Evolutionary conservation across 2,329 filamentous ascomycete genomes (phyloP).

Genomic region (Fusarium sulawesiense): DNA sequence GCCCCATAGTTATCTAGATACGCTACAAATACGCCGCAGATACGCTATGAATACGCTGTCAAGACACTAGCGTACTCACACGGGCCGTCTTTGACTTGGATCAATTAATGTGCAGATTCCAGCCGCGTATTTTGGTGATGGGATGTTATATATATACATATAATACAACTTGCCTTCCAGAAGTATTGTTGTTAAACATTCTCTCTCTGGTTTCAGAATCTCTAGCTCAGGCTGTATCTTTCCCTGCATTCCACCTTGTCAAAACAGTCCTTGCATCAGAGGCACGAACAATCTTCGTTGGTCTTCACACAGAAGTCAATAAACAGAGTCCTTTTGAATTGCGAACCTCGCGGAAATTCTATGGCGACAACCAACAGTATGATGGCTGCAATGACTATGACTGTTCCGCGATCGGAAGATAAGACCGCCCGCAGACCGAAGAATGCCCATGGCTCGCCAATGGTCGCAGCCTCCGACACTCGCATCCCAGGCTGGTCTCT

Average conservation of each 20-base stretch:
- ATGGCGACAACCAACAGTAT: too few species aligned
- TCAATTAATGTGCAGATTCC: too few species aligned
- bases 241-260: fast-evolving
- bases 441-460: fast-evolving
- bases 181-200: fast-evolving
- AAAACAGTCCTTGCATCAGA: neutral
- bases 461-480: fast-evolving
- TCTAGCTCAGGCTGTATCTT: neutral
- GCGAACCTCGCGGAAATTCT: fast-evolving
- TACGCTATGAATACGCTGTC: too few species aligned
- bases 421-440: fast-evolving
- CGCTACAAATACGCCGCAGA: neutral
- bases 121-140: too few species aligned
- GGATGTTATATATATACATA: too few species aligned
- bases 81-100: fast-evolving
- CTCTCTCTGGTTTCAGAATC: neutral
- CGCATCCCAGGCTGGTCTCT: neutral
- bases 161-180: too few species aligned
- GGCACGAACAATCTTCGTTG: fast-evolving
- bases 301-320: fast-evolving
- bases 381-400: neutral
- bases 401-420: neutral
- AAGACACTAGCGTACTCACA: too few species aligned
- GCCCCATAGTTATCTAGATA: neutral
- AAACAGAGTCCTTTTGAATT: too few species aligned